These are phyloP conservation scores for Tuber borchii DNA, from an alignment of 495 filamentous ascomycete species.

Conservation along the genomic window DNA sequence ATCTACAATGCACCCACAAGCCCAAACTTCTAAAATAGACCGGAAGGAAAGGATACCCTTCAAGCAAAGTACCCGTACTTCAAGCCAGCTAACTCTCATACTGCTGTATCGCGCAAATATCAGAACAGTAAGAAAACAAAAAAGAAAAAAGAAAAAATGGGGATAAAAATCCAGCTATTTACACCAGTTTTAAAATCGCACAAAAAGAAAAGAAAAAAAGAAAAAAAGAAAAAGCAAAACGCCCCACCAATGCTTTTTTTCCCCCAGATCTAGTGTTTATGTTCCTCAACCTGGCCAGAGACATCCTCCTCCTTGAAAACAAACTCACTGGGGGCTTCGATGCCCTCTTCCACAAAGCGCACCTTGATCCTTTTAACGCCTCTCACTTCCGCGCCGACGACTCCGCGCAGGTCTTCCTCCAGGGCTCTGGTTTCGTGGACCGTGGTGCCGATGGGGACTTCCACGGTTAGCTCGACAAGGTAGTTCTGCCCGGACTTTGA, in stretches of 20 bases:
- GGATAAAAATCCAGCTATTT: neutral
- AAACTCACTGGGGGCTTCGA: slow-evolving; percentile 30
- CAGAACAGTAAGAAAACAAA: neutral
- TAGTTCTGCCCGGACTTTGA: slow-evolving; percentile 95
- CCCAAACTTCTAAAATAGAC: neutral
- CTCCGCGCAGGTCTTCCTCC: slow-evolving; percentile 63
- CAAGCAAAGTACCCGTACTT: neutral
- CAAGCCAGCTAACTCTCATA: neutral
- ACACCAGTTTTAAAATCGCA: neutral
- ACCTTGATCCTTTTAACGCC: slow-evolving; percentile 76
- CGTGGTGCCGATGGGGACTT: slow-evolving; percentile 65
- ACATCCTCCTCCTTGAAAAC: slow-evolving; percentile 32
- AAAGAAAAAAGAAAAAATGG: neutral
- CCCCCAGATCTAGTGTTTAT: slow-evolving; percentile 21
- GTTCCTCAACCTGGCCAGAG: slow-evolving; percentile 23
- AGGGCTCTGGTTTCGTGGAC: slow-evolving; percentile 60
- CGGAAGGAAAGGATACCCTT: neutral
- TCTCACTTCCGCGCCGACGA: slow-evolving; percentile 64
- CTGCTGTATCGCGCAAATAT: neutral
- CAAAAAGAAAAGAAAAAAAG: neutral
- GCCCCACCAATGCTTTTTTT: slow-evolving; percentile 6
- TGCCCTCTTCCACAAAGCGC: slow-evolving; percentile 64
- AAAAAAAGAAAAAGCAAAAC: neutral
- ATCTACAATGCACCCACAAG: neutral
- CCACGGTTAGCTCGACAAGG: slow-evolving; percentile 77